Evolutionary conservation across 176 grass and related monocot genomes (phyloP), one percentile per base, ranked within the genome.

Genomic region (Oryza officinalis): DNA sequence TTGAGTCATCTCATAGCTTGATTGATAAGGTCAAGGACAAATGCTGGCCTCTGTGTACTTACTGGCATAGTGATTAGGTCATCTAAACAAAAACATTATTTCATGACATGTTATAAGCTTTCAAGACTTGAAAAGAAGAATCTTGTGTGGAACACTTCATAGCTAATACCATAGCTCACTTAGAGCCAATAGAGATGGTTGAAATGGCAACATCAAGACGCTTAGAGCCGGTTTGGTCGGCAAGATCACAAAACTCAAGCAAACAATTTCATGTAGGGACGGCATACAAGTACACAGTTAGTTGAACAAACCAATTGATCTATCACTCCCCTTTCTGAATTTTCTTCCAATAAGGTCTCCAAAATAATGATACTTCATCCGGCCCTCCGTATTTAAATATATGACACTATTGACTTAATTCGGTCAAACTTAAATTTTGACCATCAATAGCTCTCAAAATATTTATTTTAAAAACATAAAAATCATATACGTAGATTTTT

Each of bases 191-290:
- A 22, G 61, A 44, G 54, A 66, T 45, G 31, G 84, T 84, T 89
- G 80, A 86, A 76, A 83, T 76, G 79, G 69, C 69, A 86, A 86
- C 74, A 79, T 89, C 90, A 76, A 47, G 77, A 63, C 49, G 10
- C 63, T 64, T 54, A 52, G 27, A 61, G 71, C 28, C 40, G 52
- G 32, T 30, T 46, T 81, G 78, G 49, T 52, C 27, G 28, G 63
- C n/a, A 57, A 63, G 32, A 67, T 54, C 66, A 32, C 27, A 37
- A 31, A 47, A 76, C 7, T 4, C 18, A 54, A 44, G 6, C 63
- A 77, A 89, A 65, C 27, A 54, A 69, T 32, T 54, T 22, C 31
- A 75, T 18, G 13, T 30, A 8, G 67, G 50, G 25, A 8, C 54
- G 40, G 25, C 10, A 44, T 38, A 77, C 1, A 67, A 66, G 27